Percentiles rank a stretch among this genome's conserved stretches.
Conservation (phyloP, 495 filamentous ascomycete species). For the Neurospora cerealis region DNA sequence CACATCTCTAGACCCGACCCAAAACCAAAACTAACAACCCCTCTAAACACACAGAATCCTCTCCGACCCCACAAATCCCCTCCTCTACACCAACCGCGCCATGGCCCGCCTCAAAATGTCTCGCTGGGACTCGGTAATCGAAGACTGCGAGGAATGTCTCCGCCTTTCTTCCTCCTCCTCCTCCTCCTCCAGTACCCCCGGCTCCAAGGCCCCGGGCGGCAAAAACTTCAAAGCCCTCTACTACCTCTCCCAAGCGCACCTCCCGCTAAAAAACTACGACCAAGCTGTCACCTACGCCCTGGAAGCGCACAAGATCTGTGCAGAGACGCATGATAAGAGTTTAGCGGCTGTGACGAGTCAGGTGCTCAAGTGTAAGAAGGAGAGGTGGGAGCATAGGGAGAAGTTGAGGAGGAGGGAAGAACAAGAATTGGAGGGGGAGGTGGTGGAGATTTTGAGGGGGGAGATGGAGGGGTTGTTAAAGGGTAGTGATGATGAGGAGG, state of each 20-base stretch:
- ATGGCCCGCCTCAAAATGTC: constrained; percentile 67
- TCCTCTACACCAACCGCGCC: constrained; percentile 80
- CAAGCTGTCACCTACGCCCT: constrained; percentile 65
- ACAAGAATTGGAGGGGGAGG: constrained; percentile 44
- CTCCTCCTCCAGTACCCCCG: too few relatives aligned
- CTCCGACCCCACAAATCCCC: constrained; percentile 48
- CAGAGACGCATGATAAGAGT: constrained; percentile 46
- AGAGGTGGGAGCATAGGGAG: constrained; percentile 53
- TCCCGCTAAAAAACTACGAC: constrained; percentile 60
- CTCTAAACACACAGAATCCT: constrained; percentile 33
- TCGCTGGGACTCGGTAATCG: constrained; percentile 64
- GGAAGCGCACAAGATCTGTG: constrained; percentile 63
- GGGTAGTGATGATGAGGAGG: constrained; percentile 4
- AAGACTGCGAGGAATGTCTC: constrained; percentile 69
- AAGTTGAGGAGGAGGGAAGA: constrained; percentile 32
- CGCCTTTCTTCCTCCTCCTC: constrained; percentile 39
- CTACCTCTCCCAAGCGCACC: constrained; percentile 75
- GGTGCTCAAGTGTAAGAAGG: constrained; percentile 73
- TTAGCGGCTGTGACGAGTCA: constrained; percentile 53
- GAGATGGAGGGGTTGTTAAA: constrained; percentile 19
- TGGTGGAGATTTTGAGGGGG: constrained; percentile 32
- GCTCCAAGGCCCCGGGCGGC: too few relatives aligned
- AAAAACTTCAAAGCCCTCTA: constrained; percentile 64
- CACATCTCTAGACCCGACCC: too few relatives aligned
- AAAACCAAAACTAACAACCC: background rate